phyloP scores from a whole-genome alignment of 805 yeast genomes.

The Lachancea fermentati region DNA sequence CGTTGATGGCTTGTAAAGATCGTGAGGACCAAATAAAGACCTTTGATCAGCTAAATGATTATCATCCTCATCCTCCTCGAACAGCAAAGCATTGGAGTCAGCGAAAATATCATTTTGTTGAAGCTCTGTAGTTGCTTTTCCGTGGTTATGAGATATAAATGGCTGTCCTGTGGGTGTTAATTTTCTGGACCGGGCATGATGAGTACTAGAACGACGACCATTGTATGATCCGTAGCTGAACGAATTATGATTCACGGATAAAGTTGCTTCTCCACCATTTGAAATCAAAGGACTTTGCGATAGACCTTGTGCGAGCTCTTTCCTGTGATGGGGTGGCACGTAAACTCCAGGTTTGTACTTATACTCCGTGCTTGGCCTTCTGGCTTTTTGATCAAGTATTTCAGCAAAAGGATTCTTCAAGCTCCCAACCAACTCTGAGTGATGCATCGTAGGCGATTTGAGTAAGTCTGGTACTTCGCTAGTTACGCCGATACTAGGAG shows the following conservation, averaged over 20 bases:
- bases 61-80: conserved; percentile 26
- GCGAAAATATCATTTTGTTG: conserved; percentile 28
- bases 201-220: neutral
- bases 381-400: conserved; percentile 2
- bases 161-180: conserved; percentile 5
- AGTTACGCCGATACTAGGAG: conserved; percentile 1
- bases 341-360: conserved; percentile 32
- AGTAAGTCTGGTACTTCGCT: conserved; percentile 28
- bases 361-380: conserved; percentile 7
- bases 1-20: conserved; percentile 10
- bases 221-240: conserved; percentile 15
- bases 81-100: conserved; percentile 25
- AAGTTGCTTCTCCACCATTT: conserved; percentile 18
- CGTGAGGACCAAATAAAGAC: conserved; percentile 20
- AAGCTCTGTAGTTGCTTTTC: conserved; percentile 25
- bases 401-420: conserved; percentile 4
- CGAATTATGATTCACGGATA: conserved; percentile 21
- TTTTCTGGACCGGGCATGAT: neutral
- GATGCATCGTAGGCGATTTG: conserved; percentile 21
- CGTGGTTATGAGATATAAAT: conserved; percentile 16
- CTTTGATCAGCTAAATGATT: conserved; percentile 10
- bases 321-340: conserved; percentile 52
- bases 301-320: conserved; percentile 17
- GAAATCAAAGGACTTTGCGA: conserved; percentile 1
- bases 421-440: conserved; percentile 1